Evolutionary conservation across 306 rosid genomes (phyloP), one percentile per base, ranked within the genome.

Genomic region (Clitoria ternatea): DNA sequence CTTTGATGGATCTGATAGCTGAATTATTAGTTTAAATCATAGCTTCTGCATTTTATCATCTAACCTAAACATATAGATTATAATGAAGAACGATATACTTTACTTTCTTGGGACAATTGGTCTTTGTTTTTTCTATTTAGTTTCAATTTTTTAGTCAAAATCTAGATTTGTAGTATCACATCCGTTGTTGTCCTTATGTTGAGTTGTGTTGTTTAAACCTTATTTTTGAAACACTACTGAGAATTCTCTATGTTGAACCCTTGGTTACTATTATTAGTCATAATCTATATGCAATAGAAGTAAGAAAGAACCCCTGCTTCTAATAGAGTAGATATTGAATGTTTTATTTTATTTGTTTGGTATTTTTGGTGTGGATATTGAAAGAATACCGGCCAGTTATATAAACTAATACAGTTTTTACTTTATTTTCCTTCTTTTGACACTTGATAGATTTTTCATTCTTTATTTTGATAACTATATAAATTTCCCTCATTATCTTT

Each of bases 1-100:
- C 64, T 49, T 59, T 66, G 48, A 61, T 37, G 43, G 81, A 80
- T 80, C 80, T 75, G 74, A 45, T 63, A 53, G 39, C 27, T 27
- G 43, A 69, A 61, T 74, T 62, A 15, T 52, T 49, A 70, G 30
- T 71, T 75, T 17, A 15, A 18, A 42, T n/a, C n/a, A n/a, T n/a
- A 54, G 62, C 45, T 30, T 23, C 47, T 19, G 4, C 61, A 29
- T 55, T 47, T 15, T 61, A 77, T 53, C 57, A 43, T 62, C 20
- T 50, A 6, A 40, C 40, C 5, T 19, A 67, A 60, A 24, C 36
- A 10, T 23, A 32, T 22, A 50, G 23, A 30, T 72, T 40, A 8
- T 37, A 27, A 66, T 61, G 27, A 45, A 53, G 26, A 10, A 15
- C 32, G 26, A 15, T 49, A 35, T 61, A 36, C 76, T 43, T 23